phyloP scores from a whole-genome alignment of 2,329 filamentous ascomycete species.

The Remersonia thermophila region DNA sequence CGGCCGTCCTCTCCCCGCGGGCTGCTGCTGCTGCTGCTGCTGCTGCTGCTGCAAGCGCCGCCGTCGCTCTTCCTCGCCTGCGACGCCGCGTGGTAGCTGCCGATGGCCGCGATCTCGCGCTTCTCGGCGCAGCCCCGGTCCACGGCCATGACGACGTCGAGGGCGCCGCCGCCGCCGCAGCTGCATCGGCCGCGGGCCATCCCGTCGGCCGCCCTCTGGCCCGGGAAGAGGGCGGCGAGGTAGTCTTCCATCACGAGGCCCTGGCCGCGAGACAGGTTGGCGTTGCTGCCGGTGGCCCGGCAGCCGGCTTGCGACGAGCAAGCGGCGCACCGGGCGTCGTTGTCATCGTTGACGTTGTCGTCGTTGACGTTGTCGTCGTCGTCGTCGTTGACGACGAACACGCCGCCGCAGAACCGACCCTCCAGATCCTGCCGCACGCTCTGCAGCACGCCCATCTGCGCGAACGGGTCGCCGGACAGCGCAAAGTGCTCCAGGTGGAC shows the following conservation, averaged over 20 bases:
- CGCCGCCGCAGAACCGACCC: slow-evolving; percentile 27
- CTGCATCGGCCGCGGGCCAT: too few species aligned
- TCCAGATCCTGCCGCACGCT: slow-evolving; percentile 25
- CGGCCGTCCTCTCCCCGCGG: slow-evolving; percentile 10
- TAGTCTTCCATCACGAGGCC: slow-evolving; percentile 24
- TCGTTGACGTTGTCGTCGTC: neutral
- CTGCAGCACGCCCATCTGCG: slow-evolving; percentile 26
- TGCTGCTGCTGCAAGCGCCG: too few species aligned
- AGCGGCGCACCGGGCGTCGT: neutral
- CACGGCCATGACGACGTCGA: slow-evolving; percentile 25
- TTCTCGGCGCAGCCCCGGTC: slow-evolving; percentile 30
- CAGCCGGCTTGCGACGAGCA: too few species aligned
- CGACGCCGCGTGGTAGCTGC: slow-evolving; percentile 19
- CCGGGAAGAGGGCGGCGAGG: slow-evolving; percentile 25
- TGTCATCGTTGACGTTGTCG: slow-evolving; percentile 16
- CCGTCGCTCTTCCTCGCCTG: slow-evolving; percentile 12
- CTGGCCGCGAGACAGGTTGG: slow-evolving; percentile 1
- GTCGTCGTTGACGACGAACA: slow-evolving; percentile 24
- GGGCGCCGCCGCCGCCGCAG: slow-evolving; percentile 12
- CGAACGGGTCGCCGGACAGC: slow-evolving; percentile 26
- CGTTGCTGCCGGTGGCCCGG: too few species aligned
- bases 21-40: too few species aligned
- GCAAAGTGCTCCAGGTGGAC: slow-evolving; percentile 28
- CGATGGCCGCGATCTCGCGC: slow-evolving; percentile 29
- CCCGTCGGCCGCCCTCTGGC: slow-evolving; percentile 18